phyloP scores from a whole-genome alignment of 805 yeast genomes.

The Starmerella stellata region DNA sequence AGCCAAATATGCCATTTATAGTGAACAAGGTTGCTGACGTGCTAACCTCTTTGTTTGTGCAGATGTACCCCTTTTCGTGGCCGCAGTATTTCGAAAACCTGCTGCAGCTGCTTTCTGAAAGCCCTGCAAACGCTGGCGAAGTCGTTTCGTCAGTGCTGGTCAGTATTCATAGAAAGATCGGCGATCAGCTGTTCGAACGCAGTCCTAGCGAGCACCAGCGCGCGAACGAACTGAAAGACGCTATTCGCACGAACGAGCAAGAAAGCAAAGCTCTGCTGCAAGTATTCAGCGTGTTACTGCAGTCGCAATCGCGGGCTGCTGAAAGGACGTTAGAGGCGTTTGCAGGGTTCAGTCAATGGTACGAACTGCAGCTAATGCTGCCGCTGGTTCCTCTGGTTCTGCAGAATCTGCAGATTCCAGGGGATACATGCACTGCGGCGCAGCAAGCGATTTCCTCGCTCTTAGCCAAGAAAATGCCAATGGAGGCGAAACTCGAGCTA shows the following conservation, averaged over 20 bases:
- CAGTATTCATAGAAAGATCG: constrained; percentile 76
- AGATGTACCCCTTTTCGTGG: constrained; percentile 34
- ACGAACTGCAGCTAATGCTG: constrained; percentile 59
- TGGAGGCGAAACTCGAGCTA: constrained; percentile 50
- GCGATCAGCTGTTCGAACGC: constrained; percentile 70
- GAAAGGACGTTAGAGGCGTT: constrained; percentile 40
- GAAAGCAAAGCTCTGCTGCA: constrained; percentile 33
- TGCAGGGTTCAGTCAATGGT: constrained; percentile 86
- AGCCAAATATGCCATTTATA: constrained; percentile 8
- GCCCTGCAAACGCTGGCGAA: constrained; percentile 35
- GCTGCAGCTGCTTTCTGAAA: constrained; percentile 26
- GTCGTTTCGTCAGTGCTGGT: constrained; percentile 56
- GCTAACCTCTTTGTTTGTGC: constrained; percentile 34
- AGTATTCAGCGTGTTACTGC: constrained; percentile 27
- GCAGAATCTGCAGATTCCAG: constrained; percentile 34
- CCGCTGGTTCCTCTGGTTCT: constrained; percentile 36
- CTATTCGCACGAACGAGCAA: constrained; percentile 51
- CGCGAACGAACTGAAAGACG: constrained; percentile 61
- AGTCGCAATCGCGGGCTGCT: constrained; percentile 4
- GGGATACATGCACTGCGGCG: constrained; percentile 35
- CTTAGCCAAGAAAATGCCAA: constrained; percentile 60
- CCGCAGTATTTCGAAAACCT: constrained; percentile 32
- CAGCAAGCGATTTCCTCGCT: constrained; percentile 42
- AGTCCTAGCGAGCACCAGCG: constrained; percentile 40
- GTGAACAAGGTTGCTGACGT: constrained; percentile 41